Evolutionary conservation across 176 grass and related monocot genomes (phyloP).

Genomic region (Alopecurus myosuroides): DNA sequence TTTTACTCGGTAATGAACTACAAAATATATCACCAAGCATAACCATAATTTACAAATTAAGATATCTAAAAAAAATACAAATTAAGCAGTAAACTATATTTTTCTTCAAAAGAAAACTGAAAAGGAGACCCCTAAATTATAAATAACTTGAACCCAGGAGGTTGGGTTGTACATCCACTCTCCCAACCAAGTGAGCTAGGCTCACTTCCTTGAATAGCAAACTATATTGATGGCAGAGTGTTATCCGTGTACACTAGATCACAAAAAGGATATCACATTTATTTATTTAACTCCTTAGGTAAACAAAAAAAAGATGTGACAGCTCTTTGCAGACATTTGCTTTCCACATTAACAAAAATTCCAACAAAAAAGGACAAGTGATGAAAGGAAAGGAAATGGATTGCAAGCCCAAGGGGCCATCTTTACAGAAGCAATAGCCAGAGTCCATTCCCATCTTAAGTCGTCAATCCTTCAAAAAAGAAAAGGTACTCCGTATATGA

Average conservation of each 20-base stretch:
- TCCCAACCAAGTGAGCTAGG: not conserved
- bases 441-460: not conserved
- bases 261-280: not conserved
- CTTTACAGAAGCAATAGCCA: not conserved
- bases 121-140: not conserved
- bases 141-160: not conserved
- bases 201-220: not conserved
- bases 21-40: not conserved
- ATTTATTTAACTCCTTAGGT: not conserved
- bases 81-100: not conserved
- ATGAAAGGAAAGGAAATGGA: conserved; percentile 2
- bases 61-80: too few relatives aligned
- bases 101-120: not conserved
- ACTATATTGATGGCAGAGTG: not conserved
- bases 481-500: too few relatives aligned
- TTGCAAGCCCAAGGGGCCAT: not conserved
- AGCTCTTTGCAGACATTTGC: not conserved
- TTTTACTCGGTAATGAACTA: not conserved
- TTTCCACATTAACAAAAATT: not conserved
- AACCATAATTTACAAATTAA: not conserved
- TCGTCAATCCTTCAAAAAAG: not conserved
- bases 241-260: not conserved
- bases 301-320: not conserved
- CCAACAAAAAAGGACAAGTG: not conserved
- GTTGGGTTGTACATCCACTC: not conserved